These are phyloP conservation scores for Francoa sonchifolia DNA, from an alignment of 441 rosid genomes.

Conservation along the genomic window DNA sequence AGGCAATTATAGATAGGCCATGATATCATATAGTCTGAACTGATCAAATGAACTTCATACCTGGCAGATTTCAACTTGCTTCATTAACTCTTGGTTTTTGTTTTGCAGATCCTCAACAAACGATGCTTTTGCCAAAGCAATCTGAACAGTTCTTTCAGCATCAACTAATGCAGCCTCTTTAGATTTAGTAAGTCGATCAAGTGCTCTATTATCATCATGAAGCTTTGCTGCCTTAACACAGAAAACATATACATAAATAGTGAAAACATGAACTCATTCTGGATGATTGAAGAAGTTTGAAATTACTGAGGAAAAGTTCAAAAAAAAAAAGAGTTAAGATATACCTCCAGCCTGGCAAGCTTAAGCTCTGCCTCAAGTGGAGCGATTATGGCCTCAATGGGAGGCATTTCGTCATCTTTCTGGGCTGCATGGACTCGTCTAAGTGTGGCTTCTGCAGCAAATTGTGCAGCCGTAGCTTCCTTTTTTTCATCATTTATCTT, in stretches of 20 bases:
- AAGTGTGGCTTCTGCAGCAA: constrained; percentile 25
- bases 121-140: constrained; percentile 19
- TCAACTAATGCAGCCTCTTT: constrained; percentile 22
- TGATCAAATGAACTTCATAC: neutral
- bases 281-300: neutral
- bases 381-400: constrained; percentile 22
- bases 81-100: constrained; percentile 21
- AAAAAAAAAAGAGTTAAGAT: constrained; percentile 8
- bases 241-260: too few species aligned
- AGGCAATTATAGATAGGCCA: constrained; percentile 14
- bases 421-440: constrained; percentile 23
- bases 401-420: constrained; percentile 23
- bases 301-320: constrained; percentile 2
- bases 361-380: constrained; percentile 24
- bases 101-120: constrained; percentile 21
- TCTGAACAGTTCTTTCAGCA: constrained; percentile 19
- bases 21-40: constrained; percentile 7
- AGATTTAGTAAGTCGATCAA: constrained; percentile 20
- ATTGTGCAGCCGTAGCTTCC: constrained; percentile 19
- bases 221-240: constrained; percentile 13
- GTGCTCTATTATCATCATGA: constrained; percentile 23
- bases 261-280: too few species aligned
- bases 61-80: constrained; percentile 23
- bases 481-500: constrained; percentile 21
- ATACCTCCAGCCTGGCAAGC: constrained; percentile 29